Percentiles rank a stretch among this genome's conserved stretches.
Evolutionary conservation across 257 asterid species (phyloP).

Genomic region (Solanum sejunctum): DNA sequence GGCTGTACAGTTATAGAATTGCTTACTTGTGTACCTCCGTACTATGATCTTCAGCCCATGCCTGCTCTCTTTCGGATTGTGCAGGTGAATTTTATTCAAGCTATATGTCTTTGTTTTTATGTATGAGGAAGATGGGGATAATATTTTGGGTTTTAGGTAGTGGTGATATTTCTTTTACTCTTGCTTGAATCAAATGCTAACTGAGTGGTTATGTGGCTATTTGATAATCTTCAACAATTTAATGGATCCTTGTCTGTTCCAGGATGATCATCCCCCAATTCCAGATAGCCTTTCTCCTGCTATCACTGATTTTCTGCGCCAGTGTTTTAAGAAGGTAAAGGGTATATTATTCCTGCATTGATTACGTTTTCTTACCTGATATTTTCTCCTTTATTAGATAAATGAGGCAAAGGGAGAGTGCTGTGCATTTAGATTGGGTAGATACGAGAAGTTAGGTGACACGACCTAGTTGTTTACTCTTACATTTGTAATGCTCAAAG

Average conservation of each 20-base stretch:
- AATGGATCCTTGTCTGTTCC: neutral
- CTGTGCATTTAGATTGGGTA: neutral
- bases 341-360: neutral
- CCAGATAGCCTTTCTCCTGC: conserved; percentile 40
- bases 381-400: neutral
- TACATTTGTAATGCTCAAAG: neutral
- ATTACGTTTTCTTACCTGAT: neutral
- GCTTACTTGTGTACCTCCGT: conserved; percentile 94
- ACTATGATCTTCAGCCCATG: conserved; percentile 97
- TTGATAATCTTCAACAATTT: neutral
- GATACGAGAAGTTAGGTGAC: neutral
- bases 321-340: conserved; percentile 41
- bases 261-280: conserved; percentile 47
- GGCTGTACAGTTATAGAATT: conserved; percentile 99
- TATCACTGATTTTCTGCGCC: conserved; percentile 37
- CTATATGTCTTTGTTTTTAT: neutral
- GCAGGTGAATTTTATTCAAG: conserved; percentile 42
- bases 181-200: neutral
- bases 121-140: neutral
- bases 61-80: conserved; percentile 97
- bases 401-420: neutral
- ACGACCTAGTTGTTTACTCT: neutral
- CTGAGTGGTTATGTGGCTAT: neutral
- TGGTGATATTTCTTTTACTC: neutral
- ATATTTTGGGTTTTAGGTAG: neutral